Conservation (phyloP, 768 basidiomycete species). For the Mycena pura region DNA sequence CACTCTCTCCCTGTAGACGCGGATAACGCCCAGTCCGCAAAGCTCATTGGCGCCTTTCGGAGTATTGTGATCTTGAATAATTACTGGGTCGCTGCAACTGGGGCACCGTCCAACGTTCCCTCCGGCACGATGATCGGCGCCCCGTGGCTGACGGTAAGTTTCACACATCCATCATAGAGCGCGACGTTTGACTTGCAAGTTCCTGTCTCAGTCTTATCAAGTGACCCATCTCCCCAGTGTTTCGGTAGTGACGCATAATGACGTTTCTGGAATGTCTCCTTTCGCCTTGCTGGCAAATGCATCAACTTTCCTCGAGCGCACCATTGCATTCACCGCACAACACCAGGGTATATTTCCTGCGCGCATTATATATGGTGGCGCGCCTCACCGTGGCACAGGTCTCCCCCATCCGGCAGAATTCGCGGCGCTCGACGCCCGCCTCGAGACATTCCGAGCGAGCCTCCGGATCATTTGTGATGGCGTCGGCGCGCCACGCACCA, state of each 20-base stretch:
- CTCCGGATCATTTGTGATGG: not conserved
- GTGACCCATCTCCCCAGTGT: not conserved
- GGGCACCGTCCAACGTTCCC: constrained; percentile 9
- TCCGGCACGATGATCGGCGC: constrained; percentile 3
- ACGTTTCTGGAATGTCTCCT: not conserved
- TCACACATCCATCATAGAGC: not conserved
- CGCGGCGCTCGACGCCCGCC: not conserved
- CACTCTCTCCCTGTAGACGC: not conserved
- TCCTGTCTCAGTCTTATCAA: no score
- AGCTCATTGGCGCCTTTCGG: constrained; percentile 17
- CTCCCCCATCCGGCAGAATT: not conserved
- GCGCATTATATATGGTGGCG: no score
- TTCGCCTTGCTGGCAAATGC: constrained; percentile 1
- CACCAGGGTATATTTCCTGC: not conserved
- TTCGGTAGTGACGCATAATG: not conserved
- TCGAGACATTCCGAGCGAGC: not conserved
- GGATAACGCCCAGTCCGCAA: not conserved
- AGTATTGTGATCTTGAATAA: constrained; percentile 18
- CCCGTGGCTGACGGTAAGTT: constrained; percentile 10
- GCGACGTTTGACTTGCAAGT: not conserved
- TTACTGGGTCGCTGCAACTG: constrained; percentile 12
- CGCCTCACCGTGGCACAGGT: not conserved
- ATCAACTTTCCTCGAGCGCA: constrained; percentile 11
- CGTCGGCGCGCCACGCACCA: not conserved
- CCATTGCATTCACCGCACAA: not conserved